Percentiles rank a stretch among this genome's conserved stretches.
Evolutionary conservation across 176 grass and related monocot species (phyloP).

Genomic region (Areca catechu): DNA sequence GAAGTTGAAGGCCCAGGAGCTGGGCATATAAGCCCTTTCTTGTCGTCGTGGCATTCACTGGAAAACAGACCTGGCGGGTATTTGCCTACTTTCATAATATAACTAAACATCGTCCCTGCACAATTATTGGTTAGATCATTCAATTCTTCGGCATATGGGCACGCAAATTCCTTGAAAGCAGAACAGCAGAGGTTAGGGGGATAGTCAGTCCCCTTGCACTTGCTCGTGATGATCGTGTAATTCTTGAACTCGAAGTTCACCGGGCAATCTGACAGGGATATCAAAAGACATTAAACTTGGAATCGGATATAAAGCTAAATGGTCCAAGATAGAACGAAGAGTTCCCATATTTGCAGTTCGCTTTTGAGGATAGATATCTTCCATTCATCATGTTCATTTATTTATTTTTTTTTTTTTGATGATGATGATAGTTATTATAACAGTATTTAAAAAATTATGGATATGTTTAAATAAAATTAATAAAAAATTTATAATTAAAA

Average conservation of each 20-base stretch:
- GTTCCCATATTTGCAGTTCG: too few species aligned
- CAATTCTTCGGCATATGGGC: constrained; percentile 46
- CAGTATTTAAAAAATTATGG: too few species aligned
- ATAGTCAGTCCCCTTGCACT: constrained; percentile 72
- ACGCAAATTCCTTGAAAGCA: constrained; percentile 54
- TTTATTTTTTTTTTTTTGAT: too few species aligned
- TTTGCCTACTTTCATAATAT: constrained; percentile 62
- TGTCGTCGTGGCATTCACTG: constrained; percentile 45
- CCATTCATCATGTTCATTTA: too few species aligned
- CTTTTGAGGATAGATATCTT: too few species aligned
- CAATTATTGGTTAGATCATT: constrained; percentile 48
- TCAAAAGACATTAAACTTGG: background rate
- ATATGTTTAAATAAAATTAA: too few species aligned
- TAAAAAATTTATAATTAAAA: too few species aligned
- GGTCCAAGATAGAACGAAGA: too few species aligned
- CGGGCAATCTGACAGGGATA: constrained; percentile 41
- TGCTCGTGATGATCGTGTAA: constrained; percentile 60
- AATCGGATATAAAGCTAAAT: too few species aligned
- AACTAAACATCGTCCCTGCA: constrained; percentile 65
- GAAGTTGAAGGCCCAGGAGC: background rate
- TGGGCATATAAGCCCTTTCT: constrained; percentile 39
- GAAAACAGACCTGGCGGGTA: constrained; percentile 72
- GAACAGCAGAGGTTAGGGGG: constrained; percentile 43
- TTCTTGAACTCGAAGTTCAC: constrained; percentile 59
- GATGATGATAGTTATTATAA: too few species aligned